Base-by-base conservation (phyloP, 192 early-diverging fungal species). In the Haplosporangium gracile region DNA sequence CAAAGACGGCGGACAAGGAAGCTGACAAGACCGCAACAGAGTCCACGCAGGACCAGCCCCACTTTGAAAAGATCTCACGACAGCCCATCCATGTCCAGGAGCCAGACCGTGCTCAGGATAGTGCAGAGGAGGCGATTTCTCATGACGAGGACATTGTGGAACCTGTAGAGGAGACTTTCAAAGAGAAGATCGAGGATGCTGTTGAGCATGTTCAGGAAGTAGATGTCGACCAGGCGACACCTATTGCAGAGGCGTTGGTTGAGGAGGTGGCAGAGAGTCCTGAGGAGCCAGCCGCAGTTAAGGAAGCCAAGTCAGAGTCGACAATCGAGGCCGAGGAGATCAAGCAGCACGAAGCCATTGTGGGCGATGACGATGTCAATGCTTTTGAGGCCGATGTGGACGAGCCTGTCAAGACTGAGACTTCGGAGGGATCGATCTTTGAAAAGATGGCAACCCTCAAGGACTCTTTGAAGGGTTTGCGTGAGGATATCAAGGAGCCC, bases 11-110 rank as follows among this genome's bases (percentile, higher is more conserved):
- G 5, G 40, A 45, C 40, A 77, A 65, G 18, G 53, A 24, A 0
- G 43, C 72, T 4, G 70, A 49, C 2, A 53, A 68, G 26, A 24
- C 43, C 1, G 24, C 70, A 22, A 10, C 45, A 34, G 71, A 68
- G 29, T 8, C 53, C 3, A 24, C 34, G 20, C 38, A 78, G 47
- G 49, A 79, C 11, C 38, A 32, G 24, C 45, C 26, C 18, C 39
- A 81, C 51, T 65, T 74, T 26, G 76, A 69, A 5, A 73, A 68
- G 34, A 40, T 70, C 4, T 83, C 82, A 24, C 68, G 72, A 43
- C 76, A 83, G 29, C 76, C 82, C 7, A n/a, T 78, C 24, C 72
- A 78, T 74, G 76, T 34, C 47, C 65, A 82, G 15, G 68, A 76
- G 20, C 43, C 74, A 0, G 55, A 60, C 3, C 24, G 57, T 32